Base-by-base conservation (phyloP, 2,329 filamentous ascomycete genomes). In the Ophiostoma sp. region DNA sequence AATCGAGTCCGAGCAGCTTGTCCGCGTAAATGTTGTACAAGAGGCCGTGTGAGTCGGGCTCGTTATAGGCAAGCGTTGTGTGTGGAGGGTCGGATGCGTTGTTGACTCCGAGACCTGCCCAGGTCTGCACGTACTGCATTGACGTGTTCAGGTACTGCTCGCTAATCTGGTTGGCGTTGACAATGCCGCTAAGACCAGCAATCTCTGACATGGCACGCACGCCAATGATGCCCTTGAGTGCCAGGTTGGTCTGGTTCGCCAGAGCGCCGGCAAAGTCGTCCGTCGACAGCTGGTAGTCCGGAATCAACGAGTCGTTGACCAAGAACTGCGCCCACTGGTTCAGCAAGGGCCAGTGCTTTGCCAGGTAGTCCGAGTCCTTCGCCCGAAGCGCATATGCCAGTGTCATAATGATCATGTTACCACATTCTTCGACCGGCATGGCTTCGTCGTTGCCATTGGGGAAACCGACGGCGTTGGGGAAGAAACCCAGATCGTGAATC, bases 1-100 rank as follows among this genome's bases (percentile, higher is more conserved):
- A 84, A 72, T 92, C 87, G 82, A 96, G 93, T 78, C 89, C 91
- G 6, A 97, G 88, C 55, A 95, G 85, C 36, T 89, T 89, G 82
- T 97, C 93, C 17, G 91, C 89, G 82, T 93, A 97, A 33, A 97
- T 86, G 79, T 94, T 95, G 85, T 97, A 97, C 48, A 97, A 86
- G 1, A 86, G 77, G 39, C 86, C 86, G 76, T 86, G 83, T n/a
- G 84, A 85, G 73, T 79, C 77, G 0, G 77, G 78, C 85, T 91
- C 90, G 79, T 93, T 87, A 82, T 97, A 97, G 12, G 91, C 89
- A 11, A 97, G 86, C 77, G 93, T 95, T 28, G 92, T 90, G 80
- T 95, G 93, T 0, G 90, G 83, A 17, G 82, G 82, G 28, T 77
- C 84, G 9, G 89, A 87, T 72, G 91, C 88, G 22, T 86, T 85